A percentile compares a stretch with the other conserved stretches of the same genome.
Evolutionary conservation across 352 stramenopile genomes (phyloP).

Genomic region (Pythium phragmiticola): DNA sequence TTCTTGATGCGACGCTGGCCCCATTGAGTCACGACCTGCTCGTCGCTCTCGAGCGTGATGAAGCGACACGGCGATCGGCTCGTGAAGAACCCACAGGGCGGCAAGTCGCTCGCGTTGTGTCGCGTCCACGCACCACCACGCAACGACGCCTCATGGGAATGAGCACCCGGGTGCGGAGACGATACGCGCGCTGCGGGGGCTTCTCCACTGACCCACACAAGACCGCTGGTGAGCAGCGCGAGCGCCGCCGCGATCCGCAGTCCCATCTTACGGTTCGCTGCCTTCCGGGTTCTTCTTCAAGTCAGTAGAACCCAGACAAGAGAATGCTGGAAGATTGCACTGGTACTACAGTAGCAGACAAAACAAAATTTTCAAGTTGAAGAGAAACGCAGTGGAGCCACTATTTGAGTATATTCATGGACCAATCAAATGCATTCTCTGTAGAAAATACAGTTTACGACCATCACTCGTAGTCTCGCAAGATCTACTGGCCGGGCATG

Average conservation of each 20-base stretch:
- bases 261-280: neutral
- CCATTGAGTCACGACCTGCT: neutral
- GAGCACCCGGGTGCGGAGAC: neutral
- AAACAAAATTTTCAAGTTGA: neutral
- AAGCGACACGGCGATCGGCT: neutral
- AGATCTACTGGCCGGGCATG: too few species aligned
- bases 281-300: too few species aligned
- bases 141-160: neutral
- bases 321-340: neutral
- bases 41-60: neutral
- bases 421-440: neutral
- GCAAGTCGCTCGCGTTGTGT: neutral
- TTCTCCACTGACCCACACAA: neutral
- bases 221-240: neutral
- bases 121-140: constrained; percentile 14
- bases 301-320: neutral
- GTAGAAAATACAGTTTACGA: neutral
- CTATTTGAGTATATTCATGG: neutral
- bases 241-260: neutral
- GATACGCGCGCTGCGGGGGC: neutral
- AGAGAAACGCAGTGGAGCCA: neutral
- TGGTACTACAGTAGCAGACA: neutral
- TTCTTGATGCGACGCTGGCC: neutral
- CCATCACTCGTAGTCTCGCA: too few species aligned
- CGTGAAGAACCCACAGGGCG: constrained; percentile 11